phyloP scores from a whole-genome alignment of 306 rosid species.

The Betula pendula region DNA sequence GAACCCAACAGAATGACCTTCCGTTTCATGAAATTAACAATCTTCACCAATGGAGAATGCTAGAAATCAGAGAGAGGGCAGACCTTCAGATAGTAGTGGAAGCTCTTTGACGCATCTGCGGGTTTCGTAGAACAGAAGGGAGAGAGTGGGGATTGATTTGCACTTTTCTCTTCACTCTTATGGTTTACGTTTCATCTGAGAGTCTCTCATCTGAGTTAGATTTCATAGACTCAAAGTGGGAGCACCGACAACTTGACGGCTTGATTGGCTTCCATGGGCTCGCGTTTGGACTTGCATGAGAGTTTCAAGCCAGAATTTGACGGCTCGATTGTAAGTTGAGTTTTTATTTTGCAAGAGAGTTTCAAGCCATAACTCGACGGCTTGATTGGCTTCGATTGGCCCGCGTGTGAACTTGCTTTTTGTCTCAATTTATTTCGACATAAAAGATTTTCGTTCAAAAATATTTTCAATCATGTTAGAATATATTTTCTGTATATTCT shows the following conservation, averaged over 20 bases:
- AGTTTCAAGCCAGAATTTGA: too few relatives aligned
- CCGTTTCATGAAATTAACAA: conserved; percentile 27
- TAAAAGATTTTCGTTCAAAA: too few relatives aligned
- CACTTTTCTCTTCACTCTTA: neutral
- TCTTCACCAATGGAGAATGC: conserved; percentile 22
- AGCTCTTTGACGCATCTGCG: conserved; percentile 41
- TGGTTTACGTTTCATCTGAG: conserved; percentile 15
- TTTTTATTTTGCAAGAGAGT: too few relatives aligned
- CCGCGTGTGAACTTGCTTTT: too few relatives aligned
- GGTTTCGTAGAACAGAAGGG: conserved; percentile 59
- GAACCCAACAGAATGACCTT: conserved; percentile 4
- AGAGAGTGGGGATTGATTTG: conserved; percentile 19
- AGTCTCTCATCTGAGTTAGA: neutral
- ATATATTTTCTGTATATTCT: too few relatives aligned
- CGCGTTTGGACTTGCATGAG: neutral
- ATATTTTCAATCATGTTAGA: too few relatives aligned
- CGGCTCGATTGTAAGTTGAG: too few relatives aligned
- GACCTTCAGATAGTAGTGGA: conserved; percentile 56
- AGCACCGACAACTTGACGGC: conserved; percentile 59
- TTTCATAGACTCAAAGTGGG: conserved; percentile 21
- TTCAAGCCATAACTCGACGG: too few relatives aligned
- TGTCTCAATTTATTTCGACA: too few relatives aligned
- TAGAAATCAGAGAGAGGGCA: neutral
- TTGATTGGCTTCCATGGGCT: conserved; percentile 23
- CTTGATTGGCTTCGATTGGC: too few relatives aligned